Percentiles rank a stretch among this genome's conserved stretches.
Conservation (phyloP, 192 early-diverging fungal genomes). For the Gamsiella multidivaricata region DNA sequence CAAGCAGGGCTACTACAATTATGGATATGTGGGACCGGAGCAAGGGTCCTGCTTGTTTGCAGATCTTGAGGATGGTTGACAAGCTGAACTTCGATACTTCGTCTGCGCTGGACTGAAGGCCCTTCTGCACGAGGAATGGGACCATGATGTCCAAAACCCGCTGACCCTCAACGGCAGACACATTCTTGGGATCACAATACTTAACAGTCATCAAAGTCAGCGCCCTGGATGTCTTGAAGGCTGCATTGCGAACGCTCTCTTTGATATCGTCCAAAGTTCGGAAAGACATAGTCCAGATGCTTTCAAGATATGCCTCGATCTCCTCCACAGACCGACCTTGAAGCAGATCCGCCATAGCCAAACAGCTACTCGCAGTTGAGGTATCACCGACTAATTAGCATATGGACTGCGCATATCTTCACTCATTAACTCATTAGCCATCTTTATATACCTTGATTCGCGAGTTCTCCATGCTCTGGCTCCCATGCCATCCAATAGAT, state of each 20-base stretch:
- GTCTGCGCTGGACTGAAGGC: conserved; percentile 82
- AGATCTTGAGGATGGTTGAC: conserved; percentile 83
- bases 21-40: conserved; percentile 79
- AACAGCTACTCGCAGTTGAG: conserved; percentile 56
- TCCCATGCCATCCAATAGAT: conserved; percentile 80
- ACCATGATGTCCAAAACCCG: conserved; percentile 85
- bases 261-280: conserved; percentile 94
- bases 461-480: conserved; percentile 88
- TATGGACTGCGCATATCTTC: no score
- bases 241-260: conserved; percentile 87
- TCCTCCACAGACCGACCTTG: conserved; percentile 75
- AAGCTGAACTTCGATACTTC: conserved; percentile 89
- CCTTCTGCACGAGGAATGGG: conserved; percentile 85
- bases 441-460: conserved; percentile 71
- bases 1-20: conserved; percentile 82
- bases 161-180: conserved; percentile 68
- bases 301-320: conserved; percentile 80
- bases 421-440: no score
- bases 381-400: no score
- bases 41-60: conserved; percentile 78
- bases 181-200: conserved; percentile 81
- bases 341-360: conserved; percentile 79
- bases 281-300: conserved; percentile 92
- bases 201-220: conserved; percentile 85
- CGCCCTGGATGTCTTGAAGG: conserved; percentile 81